Evolutionary conservation across 768 basidiomycete species (phyloP).

Genomic region (Amanita pallidorosea): DNA sequence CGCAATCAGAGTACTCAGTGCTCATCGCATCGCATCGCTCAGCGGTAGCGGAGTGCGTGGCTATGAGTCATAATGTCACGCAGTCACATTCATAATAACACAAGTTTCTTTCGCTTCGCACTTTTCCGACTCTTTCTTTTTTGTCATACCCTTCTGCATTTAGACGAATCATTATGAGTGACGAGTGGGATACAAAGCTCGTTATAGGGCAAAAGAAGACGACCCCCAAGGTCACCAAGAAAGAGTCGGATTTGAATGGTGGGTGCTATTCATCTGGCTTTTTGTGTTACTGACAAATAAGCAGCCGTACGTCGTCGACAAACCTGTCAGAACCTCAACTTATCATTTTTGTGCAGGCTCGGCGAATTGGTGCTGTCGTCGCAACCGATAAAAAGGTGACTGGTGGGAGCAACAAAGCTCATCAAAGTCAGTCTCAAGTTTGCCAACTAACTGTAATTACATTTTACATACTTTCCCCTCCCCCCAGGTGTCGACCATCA

Average conservation of each 20-base stretch:
- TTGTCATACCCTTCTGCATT: conserved; percentile 1
- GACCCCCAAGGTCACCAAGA: conserved; percentile 53
- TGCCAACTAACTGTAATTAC: background rate
- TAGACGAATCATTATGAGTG: conserved; percentile 28
- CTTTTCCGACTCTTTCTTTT: background rate
- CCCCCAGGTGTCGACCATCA: conserved; percentile 81
- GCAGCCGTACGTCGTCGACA: conserved; percentile 18
- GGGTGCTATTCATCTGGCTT: background rate
- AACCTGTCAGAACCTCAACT: background rate
- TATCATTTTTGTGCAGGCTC: conserved; percentile 39
- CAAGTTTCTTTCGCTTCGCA: too few relatives aligned
- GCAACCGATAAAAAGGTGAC: conserved; percentile 75
- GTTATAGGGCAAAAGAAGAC: conserved; percentile 65
- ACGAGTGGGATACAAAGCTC: conserved; percentile 64
- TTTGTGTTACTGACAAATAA: background rate
- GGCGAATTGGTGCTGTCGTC: conserved; percentile 65
- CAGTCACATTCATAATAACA: background rate
- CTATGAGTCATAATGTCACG: background rate
- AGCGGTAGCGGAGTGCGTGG: too few relatives aligned
- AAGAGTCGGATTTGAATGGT: conserved; percentile 45
- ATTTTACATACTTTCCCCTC: background rate
- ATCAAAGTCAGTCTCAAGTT: conserved; percentile 38
- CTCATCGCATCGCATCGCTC: too few relatives aligned
- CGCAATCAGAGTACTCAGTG: too few relatives aligned
- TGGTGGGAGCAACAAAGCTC: conserved; percentile 65